These are phyloP conservation scores for Magnolia kwangsiensis DNA, from an alignment of 164 flowering plant genomes.

Conservation along the genomic window DNA sequence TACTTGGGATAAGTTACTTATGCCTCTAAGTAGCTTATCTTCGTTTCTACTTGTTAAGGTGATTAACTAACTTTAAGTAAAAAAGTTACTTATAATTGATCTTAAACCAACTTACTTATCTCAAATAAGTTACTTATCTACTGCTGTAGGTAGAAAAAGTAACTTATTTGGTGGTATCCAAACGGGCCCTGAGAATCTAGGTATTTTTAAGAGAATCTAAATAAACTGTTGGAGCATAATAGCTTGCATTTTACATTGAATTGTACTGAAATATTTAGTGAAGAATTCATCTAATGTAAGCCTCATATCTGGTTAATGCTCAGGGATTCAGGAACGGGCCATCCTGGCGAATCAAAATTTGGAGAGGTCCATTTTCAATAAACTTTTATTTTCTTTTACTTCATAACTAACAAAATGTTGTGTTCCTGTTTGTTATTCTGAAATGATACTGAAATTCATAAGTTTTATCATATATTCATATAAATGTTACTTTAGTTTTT, in stretches of 20 bases:
- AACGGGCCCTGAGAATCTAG: background rate
- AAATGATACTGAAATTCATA: background rate
- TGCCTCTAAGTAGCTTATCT: no score
- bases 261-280: background rate
- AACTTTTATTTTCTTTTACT: background rate
- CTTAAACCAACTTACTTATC: no score
- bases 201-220: background rate
- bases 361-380: conserved; percentile 68
- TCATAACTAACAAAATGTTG: background rate
- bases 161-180: no score
- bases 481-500: background rate
- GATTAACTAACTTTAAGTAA: no score
- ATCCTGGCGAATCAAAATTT: conserved; percentile 73
- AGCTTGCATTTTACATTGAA: background rate
- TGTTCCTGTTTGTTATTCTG: background rate
- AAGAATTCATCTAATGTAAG: background rate
- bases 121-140: no score
- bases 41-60: no score
- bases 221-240: background rate
- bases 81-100: no score
- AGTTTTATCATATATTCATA: background rate
- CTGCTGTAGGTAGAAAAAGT: no score
- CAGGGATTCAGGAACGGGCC: conserved; percentile 62
- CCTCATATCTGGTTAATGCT: conserved; percentile 14
- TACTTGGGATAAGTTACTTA: no score